Evolutionary conservation across 2,329 filamentous ascomycete species (phyloP), one percentile per base, ranked within the genome.

Genomic region (Madurella fahalii): DNA sequence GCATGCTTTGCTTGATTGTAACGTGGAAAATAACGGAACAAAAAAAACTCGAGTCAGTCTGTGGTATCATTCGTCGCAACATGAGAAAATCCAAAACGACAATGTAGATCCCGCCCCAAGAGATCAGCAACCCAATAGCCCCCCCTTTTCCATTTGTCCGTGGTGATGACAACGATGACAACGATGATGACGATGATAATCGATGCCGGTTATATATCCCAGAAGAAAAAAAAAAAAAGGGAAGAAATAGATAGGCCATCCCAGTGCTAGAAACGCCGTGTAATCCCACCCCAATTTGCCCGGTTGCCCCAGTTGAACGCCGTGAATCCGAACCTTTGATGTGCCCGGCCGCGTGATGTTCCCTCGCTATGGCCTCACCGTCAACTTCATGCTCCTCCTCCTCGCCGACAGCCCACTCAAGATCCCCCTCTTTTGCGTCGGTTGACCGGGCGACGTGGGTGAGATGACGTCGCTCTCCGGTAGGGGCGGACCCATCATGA

Each of bases 381-480:
- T 62, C 25, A 64, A 42, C 53, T 65, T 66, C 30, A 65, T 52
- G 47, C 66, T 68, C 48, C 57, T 61, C 46, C 66, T 58, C 53
- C 62, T 52, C 17, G 58, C 61, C 5, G 66, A 53, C 43, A 68
- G 51, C 12, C 62, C 64, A 50, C 64, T 62, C 37, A 68, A 47
- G 18, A 67, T 62, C 9, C 64, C 61, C 47, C 56, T 57, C 47
- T 58, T 61, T 2, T 49, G 17, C 44, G 46, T 43, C 13, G 50
- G 20, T 32, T 49, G 44, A 31, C 39, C 45, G n/a, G 61, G 53
- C 4, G 58, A 54, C 13, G 53, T 53, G 5, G 64, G 58, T 13
- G 62, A 61, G 18, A 63, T 37, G 50, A 52, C 53, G 54, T 60
- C 40, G 60, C 47, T 59, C 42, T 51, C 58, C 17, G 49, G 58